Percentiles rank a stretch among this genome's conserved stretches.
Evolutionary conservation across 23 red algal genomes (phyloP).

Genomic region (Chondrus crispus): DNA sequence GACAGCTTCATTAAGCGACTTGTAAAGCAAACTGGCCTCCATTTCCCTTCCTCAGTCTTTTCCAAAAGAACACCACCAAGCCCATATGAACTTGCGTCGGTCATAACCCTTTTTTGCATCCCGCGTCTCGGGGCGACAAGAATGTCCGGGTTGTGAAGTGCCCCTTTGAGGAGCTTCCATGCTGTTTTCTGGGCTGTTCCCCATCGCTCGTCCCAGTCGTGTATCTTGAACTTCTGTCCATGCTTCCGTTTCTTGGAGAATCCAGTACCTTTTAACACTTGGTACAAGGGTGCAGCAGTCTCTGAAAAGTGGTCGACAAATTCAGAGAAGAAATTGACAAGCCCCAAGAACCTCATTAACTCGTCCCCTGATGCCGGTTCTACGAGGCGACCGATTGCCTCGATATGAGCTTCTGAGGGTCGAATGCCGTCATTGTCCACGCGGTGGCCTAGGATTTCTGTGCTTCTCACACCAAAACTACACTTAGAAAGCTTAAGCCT

Average conservation of each 20-base stretch:
- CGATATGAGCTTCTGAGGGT: neutral
- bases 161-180: neutral
- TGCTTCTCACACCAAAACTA: too few relatives aligned
- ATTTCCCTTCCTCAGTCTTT: too few relatives aligned
- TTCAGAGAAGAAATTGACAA: constrained; percentile 17
- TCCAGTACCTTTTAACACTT: constrained; percentile 20
- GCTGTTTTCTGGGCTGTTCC: neutral
- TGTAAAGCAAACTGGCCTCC: too few relatives aligned
- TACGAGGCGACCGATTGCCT: neutral
- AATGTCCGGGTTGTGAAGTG: neutral
- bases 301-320: constrained; percentile 17
- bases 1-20: too few relatives aligned
- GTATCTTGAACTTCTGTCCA: neutral
- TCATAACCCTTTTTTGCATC: neutral
- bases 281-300: neutral
- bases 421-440: too few relatives aligned
- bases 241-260: neutral
- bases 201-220: constrained; percentile 7
- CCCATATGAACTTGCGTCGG: too few relatives aligned
- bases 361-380: neutral
- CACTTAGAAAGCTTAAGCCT: too few relatives aligned
- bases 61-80: too few relatives aligned
- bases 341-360: neutral
- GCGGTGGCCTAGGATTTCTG: too few relatives aligned
- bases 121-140: neutral